Evolutionary conservation across 2,329 filamentous ascomycete genomes (phyloP).

Genomic region (Aspergillus intermedius): DNA sequence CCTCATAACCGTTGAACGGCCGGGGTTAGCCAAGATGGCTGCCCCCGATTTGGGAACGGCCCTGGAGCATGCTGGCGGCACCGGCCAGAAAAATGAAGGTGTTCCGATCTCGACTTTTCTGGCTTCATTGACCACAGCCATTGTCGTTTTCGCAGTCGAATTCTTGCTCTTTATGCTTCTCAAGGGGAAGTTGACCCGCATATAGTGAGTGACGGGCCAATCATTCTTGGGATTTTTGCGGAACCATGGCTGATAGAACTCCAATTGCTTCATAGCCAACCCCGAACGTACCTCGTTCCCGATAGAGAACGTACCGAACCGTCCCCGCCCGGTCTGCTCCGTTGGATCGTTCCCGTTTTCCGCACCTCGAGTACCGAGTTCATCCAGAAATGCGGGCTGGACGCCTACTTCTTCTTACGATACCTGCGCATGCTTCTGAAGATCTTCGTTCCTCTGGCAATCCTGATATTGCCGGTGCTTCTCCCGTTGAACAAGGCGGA

Average conservation of each 20-base stretch:
- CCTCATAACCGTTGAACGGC: slow-evolving; percentile 3
- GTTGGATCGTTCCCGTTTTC: slow-evolving; percentile 54
- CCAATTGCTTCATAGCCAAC: slow-evolving; percentile 51
- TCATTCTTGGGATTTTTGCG: neutral
- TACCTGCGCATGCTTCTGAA: slow-evolving; percentile 81
- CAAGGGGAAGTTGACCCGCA: slow-evolving; percentile 70
- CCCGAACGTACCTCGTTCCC: slow-evolving; percentile 78
- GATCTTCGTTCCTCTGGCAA: slow-evolving; percentile 79
- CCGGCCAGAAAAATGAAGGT: slow-evolving; percentile 29
- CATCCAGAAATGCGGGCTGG: slow-evolving; percentile 90
- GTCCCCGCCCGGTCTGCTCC: slow-evolving; percentile 54
- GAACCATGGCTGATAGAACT: neutral
- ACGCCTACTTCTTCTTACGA: slow-evolving; percentile 95
- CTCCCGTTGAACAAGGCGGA: slow-evolving; percentile 75
- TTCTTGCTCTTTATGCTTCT: slow-evolving; percentile 67
- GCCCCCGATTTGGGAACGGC: slow-evolving; percentile 25
- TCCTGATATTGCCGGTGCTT: slow-evolving; percentile 74
- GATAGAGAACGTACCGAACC: slow-evolving; percentile 75
- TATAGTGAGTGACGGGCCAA: slow-evolving; percentile 57
- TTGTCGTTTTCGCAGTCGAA: slow-evolving; percentile 57
- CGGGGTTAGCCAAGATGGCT: slow-evolving; percentile 11
- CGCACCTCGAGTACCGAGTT: slow-evolving; percentile 71
- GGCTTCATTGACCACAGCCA: slow-evolving; percentile 57
- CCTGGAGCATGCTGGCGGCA: slow-evolving; percentile 30
- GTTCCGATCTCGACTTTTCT: slow-evolving; percentile 50